Conservation (phyloP, 805 yeast genomes). For the Kockiozyma suomiensis region DNA sequence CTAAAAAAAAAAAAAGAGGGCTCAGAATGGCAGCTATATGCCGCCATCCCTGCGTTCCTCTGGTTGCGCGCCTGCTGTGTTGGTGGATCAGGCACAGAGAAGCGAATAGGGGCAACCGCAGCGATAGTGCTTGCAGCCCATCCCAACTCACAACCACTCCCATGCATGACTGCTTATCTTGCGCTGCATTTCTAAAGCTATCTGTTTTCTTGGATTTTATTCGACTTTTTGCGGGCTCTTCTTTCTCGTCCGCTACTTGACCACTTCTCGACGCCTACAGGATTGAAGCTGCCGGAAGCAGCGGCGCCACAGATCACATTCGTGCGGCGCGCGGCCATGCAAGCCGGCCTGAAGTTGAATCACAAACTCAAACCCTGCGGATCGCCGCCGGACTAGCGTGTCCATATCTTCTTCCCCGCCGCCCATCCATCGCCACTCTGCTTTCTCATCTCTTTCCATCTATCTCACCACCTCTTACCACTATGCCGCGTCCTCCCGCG, state of each 20-base stretch:
- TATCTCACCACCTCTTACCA: background rate
- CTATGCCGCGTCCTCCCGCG: constrained; percentile 11
- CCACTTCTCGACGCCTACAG: background rate
- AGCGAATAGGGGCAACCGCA: too few relatives aligned
- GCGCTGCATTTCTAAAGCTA: too few relatives aligned
- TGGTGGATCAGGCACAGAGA: too few relatives aligned
- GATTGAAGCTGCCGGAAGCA: background rate
- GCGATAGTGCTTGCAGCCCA: too few relatives aligned
- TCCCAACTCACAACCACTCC: too few relatives aligned
- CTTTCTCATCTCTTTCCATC: background rate
- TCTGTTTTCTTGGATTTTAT: too few relatives aligned
- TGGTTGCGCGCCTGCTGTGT: too few relatives aligned
- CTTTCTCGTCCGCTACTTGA: background rate
- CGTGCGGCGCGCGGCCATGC: constrained; percentile 8
- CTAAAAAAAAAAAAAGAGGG: too few relatives aligned
- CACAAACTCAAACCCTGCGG: background rate
- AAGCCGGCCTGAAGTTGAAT: background rate
- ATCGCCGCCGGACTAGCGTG: constrained; percentile 5
- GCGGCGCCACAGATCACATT: background rate
- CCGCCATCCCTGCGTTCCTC: too few relatives aligned
- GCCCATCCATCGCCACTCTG: constrained; percentile 1
- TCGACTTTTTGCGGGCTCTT: too few relatives aligned
- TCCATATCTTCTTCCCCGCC: constrained; percentile 13
- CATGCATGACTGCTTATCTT: too few relatives aligned
- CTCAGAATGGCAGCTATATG: too few relatives aligned